phyloP scores from a whole-genome alignment of 805 yeast genomes.

The Suhomyces sp. region DNA sequence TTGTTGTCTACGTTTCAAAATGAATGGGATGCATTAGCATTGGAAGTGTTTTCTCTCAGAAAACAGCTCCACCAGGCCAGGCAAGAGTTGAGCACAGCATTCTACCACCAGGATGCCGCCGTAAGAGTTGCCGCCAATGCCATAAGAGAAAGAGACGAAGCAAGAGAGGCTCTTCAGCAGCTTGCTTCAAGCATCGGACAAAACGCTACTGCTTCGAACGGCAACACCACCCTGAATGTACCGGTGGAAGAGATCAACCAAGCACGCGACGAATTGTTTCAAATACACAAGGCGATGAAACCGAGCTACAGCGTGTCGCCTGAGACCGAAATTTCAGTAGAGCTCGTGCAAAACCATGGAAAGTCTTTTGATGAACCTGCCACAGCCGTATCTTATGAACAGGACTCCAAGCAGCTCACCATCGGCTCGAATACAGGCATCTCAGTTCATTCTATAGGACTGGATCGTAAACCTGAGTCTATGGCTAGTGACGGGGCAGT shows the following conservation, averaged over 20 bases:
- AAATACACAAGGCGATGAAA: slow-evolving; percentile 35
- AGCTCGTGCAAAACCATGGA: neutral
- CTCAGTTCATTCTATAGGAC: neutral
- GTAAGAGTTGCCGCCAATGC: slow-evolving; percentile 77
- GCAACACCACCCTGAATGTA: slow-evolving; percentile 1
- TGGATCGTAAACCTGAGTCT: neutral
- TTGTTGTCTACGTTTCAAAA: slow-evolving; percentile 72
- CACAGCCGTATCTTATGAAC: neutral
- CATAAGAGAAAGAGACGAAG: slow-evolving; percentile 72
- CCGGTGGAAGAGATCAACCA: slow-evolving; percentile 21
- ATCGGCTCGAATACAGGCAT: slow-evolving; percentile 10
- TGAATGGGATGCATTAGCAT: slow-evolving; percentile 85
- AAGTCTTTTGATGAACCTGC: slow-evolving; percentile 1
- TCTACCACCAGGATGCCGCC: slow-evolving; percentile 89
- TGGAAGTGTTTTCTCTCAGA: slow-evolving; percentile 74
- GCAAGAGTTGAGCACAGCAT: slow-evolving; percentile 70
- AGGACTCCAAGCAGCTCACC: slow-evolving; percentile 14
- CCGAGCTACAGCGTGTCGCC: slow-evolving; percentile 8
- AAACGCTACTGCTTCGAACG: neutral
- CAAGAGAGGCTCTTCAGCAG: slow-evolving; percentile 59
- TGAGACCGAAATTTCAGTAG: neutral
- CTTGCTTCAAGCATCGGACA: slow-evolving; percentile 42
- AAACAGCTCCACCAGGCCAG: slow-evolving; percentile 65
- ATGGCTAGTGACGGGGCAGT: neutral
- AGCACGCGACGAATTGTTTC: slow-evolving; percentile 35